Conservation (phyloP, 345 rosid species). For the Brassica juncea region DNA sequence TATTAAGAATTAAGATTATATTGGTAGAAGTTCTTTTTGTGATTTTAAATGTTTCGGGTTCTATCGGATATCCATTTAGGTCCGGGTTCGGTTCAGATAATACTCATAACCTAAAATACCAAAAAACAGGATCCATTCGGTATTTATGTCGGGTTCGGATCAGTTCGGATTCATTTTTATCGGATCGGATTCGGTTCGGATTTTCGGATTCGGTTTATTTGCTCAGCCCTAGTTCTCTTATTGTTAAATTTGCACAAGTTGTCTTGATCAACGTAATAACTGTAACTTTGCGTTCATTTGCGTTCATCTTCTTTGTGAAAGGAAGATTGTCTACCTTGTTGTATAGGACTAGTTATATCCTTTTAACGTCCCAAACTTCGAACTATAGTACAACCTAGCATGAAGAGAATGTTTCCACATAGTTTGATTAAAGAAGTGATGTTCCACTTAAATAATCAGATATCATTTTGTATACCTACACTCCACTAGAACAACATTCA, state of each 20-base stretch:
- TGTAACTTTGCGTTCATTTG: neutral
- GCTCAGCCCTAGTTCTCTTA: neutral
- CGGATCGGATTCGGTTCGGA: too few relatives aligned
- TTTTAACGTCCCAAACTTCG: neutral
- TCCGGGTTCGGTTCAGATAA: too few relatives aligned
- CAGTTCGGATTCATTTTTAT: too few relatives aligned
- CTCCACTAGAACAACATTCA: neutral
- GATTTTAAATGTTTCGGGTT: too few relatives aligned
- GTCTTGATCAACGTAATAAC: neutral
- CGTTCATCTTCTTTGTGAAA: neutral
- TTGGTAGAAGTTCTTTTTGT: too few relatives aligned
- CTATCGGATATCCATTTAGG: too few relatives aligned
- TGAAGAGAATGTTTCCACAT: neutral
- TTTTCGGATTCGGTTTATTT: too few relatives aligned
- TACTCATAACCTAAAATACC: too few relatives aligned
- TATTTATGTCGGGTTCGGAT: too few relatives aligned
- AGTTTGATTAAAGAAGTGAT: slow-evolving; percentile 10
- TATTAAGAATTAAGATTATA: too few relatives aligned
- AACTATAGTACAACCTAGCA: neutral
- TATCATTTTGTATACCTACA: slow-evolving; percentile 3
- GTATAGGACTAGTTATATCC: neutral
- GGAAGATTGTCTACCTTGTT: neutral
- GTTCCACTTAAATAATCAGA: neutral
- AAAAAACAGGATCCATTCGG: too few relatives aligned
- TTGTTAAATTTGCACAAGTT: neutral